Evolutionary conservation across 306 rosid species (phyloP).

Genomic region (Rosa rugosa): DNA sequence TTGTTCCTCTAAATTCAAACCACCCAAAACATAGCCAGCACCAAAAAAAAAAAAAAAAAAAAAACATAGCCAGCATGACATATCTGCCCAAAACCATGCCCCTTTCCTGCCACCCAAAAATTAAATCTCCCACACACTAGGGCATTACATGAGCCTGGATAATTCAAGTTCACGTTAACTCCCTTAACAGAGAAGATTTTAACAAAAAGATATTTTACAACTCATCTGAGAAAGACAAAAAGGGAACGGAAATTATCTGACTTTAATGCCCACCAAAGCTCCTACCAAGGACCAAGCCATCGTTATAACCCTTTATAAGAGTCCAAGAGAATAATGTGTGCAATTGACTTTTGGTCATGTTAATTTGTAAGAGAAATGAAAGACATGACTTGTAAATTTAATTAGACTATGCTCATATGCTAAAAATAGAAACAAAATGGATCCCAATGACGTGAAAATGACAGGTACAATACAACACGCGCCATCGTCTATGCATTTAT

Average conservation of each 20-base stretch:
- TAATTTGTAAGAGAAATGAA: neutral
- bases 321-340: neutral
- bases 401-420: neutral
- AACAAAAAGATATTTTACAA: neutral
- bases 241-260: neutral
- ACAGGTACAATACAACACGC: neutral
- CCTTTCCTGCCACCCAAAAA: neutral
- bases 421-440: neutral
- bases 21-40: neutral
- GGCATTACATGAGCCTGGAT: neutral
- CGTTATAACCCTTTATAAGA: neutral
- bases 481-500: neutral
- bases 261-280: neutral
- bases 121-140: neutral
- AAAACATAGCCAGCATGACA: neutral
- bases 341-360: neutral
- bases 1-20: neutral
- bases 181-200: neutral
- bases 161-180: neutral
- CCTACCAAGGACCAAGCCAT: neutral
- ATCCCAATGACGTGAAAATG: neutral
- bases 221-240: neutral
- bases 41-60: no score
- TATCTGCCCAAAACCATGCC: neutral
- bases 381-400: neutral